Evolutionary conservation across 345 rosid genomes (phyloP).

Genomic region (Psidium friedrichsthalianum): DNA sequence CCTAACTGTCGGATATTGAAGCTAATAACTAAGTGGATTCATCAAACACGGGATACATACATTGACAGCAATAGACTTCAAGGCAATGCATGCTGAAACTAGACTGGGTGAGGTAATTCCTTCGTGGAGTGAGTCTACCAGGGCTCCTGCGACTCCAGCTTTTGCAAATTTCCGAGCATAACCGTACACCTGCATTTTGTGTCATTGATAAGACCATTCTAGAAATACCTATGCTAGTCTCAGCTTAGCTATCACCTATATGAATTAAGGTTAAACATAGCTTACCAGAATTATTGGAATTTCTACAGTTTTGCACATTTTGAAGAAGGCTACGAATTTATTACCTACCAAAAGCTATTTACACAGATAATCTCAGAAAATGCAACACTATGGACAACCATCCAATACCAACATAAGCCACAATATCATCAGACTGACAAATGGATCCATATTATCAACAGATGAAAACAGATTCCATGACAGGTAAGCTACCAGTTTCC

Average conservation of each 20-base stretch:
- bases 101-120: constrained; percentile 69
- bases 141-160: constrained; percentile 61
- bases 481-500: not conserved
- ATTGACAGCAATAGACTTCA: constrained; percentile 82
- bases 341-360: not conserved
- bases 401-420: not conserved
- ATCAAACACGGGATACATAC: constrained; percentile 25
- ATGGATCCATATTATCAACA: not conserved
- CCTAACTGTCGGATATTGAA: not conserved
- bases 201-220: not conserved
- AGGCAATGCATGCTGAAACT: constrained; percentile 66
- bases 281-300: not conserved
- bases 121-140: constrained; percentile 48
- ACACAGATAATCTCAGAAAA: not conserved
- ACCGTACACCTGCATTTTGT: constrained; percentile 66
- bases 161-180: constrained; percentile 85
- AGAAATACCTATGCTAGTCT: not conserved
- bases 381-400: not conserved
- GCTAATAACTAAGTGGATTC: not conserved
- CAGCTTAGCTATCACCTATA: not conserved
- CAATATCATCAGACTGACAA: not conserved
- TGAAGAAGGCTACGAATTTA: not conserved
- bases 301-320: not conserved
- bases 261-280: not conserved
- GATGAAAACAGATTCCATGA: not conserved